Evolutionary conservation across 495 filamentous ascomycete species (phyloP).

Genomic region (Acidiella bohemica): DNA sequence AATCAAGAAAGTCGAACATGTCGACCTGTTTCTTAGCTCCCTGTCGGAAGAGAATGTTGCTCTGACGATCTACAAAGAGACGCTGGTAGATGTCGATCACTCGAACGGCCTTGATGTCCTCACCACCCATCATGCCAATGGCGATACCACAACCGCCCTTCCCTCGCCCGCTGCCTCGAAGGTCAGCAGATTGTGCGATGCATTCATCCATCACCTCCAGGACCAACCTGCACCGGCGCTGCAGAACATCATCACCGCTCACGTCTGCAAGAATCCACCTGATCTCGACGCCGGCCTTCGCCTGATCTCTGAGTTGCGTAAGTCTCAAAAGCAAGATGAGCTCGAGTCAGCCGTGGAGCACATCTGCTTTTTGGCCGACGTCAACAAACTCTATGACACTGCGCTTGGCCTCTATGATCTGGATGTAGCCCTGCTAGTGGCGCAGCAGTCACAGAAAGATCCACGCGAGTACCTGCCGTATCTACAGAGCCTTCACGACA

Average conservation of each 20-base stretch:
- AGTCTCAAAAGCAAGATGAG: slow-evolving; percentile 34
- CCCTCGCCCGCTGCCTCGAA: slow-evolving; percentile 43
- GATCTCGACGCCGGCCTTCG: slow-evolving; percentile 73
- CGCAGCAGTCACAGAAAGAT: slow-evolving; percentile 92
- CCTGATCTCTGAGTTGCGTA: slow-evolving; percentile 62
- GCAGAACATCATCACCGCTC: slow-evolving; percentile 86
- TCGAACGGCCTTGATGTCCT: too few relatives aligned
- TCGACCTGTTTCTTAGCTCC: slow-evolving; percentile 66
- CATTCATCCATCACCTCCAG: slow-evolving; percentile 56
- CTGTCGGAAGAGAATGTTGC: slow-evolving; percentile 86
- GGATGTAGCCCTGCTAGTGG: slow-evolving; percentile 76
- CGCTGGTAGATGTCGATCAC: slow-evolving; percentile 26
- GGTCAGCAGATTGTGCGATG: slow-evolving; percentile 80
- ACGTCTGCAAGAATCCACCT: slow-evolving; percentile 84
- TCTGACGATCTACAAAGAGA: slow-evolving; percentile 85
- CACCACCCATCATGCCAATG: not conserved
- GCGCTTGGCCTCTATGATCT: slow-evolving; percentile 84
- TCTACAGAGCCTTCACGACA: slow-evolving; percentile 67
- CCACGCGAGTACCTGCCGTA: slow-evolving; percentile 93
- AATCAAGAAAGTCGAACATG: slow-evolving; percentile 66
- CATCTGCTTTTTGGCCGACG: slow-evolving; percentile 90
- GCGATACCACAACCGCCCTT: not conserved
- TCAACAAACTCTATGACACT: slow-evolving; percentile 83
- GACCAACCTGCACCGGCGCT: slow-evolving; percentile 52
- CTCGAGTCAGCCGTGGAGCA: slow-evolving; percentile 82